A percentile compares a stretch with the other conserved stretches of the same genome.
These are phyloP conservation scores for Vitellaria paradoxa DNA, from an alignment of 179 eudicot genomes.

Conservation along the genomic window DNA sequence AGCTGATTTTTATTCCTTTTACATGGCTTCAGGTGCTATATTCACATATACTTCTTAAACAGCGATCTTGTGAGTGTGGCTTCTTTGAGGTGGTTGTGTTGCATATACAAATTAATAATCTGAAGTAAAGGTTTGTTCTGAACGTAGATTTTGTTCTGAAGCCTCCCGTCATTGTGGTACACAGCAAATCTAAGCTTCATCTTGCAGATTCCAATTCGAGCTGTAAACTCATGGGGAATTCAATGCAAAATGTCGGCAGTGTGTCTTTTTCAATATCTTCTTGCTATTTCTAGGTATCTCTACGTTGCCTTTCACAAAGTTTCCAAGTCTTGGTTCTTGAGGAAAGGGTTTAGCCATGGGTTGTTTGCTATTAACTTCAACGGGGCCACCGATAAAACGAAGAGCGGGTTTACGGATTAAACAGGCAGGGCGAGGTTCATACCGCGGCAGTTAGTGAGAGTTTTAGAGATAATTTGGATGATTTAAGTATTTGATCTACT, in stretches of 20 bases:
- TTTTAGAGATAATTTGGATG: conserved; percentile 20
- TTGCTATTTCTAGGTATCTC: conserved; percentile 7
- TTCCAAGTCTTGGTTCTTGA: conserved; percentile 14
- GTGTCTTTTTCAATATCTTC: background rate
- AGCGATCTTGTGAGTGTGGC: conserved; percentile 8
- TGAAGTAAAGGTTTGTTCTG: background rate
- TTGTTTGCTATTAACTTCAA: conserved; percentile 26
- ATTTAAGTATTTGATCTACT: conserved; percentile 21
- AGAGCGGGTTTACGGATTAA: conserved; percentile 58
- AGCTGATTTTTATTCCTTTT: conserved; percentile 2
- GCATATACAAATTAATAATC: background rate
- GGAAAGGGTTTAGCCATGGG: conserved; percentile 27
- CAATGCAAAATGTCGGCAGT: conserved; percentile 1
- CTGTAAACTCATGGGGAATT: conserved; percentile 17
- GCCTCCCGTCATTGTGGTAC: background rate
- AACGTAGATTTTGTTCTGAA: conserved; percentile 10
- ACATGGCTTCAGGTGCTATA: conserved; percentile 19
- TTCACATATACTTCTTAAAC: background rate
- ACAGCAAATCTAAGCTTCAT: background rate
- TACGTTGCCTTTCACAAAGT: background rate
- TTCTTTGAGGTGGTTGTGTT: conserved; percentile 7
- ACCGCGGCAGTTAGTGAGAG: conserved; percentile 56
- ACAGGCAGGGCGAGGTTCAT: conserved; percentile 71
- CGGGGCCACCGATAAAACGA: conserved; percentile 60
- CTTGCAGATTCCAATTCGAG: background rate